phyloP scores from a whole-genome alignment of 73 alveolate species.

The Paraurostyla sp. region DNA sequence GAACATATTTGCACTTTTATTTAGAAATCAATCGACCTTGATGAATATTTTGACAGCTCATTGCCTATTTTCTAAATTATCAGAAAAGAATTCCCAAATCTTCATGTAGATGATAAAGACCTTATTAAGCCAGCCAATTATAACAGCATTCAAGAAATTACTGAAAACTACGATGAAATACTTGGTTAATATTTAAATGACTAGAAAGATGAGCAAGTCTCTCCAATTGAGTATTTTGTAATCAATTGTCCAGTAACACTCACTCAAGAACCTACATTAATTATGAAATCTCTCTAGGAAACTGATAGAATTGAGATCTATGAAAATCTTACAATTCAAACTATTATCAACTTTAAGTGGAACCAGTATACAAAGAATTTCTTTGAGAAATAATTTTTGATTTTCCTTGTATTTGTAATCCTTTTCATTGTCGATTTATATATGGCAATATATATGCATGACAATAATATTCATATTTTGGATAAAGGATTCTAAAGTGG shows the following conservation, averaged over 20 bases:
- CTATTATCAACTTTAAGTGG: constrained; percentile 23
- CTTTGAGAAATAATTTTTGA: not conserved
- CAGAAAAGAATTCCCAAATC: not conserved
- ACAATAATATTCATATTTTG: not conserved
- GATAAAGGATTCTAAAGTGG: not conserved
- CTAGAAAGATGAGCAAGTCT: not conserved
- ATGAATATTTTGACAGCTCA: constrained; percentile 12
- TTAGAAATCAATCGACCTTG: not conserved
- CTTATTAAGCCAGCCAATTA: not conserved
- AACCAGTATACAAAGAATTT: not conserved
- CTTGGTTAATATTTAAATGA: not conserved
- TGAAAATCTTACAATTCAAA: not conserved
- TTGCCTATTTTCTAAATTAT: not conserved
- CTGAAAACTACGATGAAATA: not conserved
- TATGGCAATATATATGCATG: not conserved
- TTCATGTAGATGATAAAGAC: not conserved
- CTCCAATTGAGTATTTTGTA: not conserved
- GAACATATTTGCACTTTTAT: not conserved
- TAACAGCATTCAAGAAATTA: not conserved
- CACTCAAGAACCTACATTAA: not conserved
- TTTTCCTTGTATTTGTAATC: not conserved
- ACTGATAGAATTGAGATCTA: not conserved
- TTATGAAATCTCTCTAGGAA: not conserved
- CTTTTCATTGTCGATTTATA: not conserved
- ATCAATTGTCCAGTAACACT: not conserved